A percentile compares a stretch with the other conserved stretches of the same genome.
phyloP scores from a whole-genome alignment of 139 green algal genomes.

The Prasinococcaceae sp. region DNA sequence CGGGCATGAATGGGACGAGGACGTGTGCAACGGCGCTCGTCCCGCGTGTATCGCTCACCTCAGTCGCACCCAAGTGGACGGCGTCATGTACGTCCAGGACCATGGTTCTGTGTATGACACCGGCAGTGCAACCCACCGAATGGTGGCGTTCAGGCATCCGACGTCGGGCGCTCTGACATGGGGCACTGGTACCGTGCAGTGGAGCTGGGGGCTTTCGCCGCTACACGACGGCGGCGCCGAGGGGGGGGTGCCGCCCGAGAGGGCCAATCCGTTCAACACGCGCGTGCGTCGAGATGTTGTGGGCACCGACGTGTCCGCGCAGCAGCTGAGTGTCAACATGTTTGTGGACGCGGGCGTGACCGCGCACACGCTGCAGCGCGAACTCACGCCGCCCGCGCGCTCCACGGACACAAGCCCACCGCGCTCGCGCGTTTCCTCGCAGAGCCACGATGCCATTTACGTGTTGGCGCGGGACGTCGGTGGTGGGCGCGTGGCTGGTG shows the following conservation, averaged over 20 bases:
- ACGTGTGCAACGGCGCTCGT: not conserved
- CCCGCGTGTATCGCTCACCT: not conserved
- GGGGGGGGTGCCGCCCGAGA: constrained; percentile 1
- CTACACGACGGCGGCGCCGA: not conserved
- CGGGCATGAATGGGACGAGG: constrained; percentile 6
- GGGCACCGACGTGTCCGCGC: not conserved
- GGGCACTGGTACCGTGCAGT: constrained; percentile 3
- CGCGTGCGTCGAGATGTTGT: not conserved
- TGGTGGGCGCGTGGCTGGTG: not conserved
- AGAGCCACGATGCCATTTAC: not conserved
- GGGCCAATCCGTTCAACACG: constrained; percentile 1
- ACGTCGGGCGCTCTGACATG: not conserved
- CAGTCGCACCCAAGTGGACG: not conserved
- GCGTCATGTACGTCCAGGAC: constrained; percentile 4
- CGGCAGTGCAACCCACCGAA: not conserved
- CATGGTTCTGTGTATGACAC: not conserved
- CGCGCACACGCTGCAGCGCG: not conserved
- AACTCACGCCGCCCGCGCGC: not conserved
- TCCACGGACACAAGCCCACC: not conserved
- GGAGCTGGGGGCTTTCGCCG: not conserved
- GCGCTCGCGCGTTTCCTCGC: not conserved
- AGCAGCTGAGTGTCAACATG: constrained; percentile 1
- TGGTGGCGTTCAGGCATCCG: not conserved
- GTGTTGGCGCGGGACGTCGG: not conserved
- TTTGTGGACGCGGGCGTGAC: not conserved